phyloP scores from a whole-genome alignment of 179 eudicot species.

The Kewa caespitosa region DNA sequence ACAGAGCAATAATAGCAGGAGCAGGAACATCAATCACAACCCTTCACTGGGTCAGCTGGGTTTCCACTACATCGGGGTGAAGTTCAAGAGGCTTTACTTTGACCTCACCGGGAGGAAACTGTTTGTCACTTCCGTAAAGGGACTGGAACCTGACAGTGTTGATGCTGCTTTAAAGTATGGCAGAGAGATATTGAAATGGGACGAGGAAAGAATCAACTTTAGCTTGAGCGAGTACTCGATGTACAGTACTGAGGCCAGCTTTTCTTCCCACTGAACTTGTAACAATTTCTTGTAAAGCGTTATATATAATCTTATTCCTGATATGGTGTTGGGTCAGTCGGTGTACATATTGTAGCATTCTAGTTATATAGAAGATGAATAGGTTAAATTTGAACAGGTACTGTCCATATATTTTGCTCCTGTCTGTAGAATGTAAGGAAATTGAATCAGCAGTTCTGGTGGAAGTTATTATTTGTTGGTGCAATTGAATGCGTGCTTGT shows the following conservation, averaged over 20 bases:
- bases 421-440: background rate
- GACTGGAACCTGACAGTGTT: constrained; percentile 74
- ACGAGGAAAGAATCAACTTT: constrained; percentile 68
- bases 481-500: too few species aligned
- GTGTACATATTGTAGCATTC: constrained; percentile 28
- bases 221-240: constrained; percentile 64
- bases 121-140: constrained; percentile 71
- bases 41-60: constrained; percentile 83
- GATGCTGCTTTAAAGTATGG: constrained; percentile 76
- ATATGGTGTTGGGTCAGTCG: constrained; percentile 20
- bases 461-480: too few species aligned
- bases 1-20: constrained; percentile 47
- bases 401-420: constrained; percentile 20
- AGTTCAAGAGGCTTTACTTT: constrained; percentile 83
- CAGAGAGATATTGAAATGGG: constrained; percentile 89
- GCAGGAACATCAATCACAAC: constrained; percentile 49
- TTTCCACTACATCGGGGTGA: constrained; percentile 75
- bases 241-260: constrained; percentile 73
- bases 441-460: background rate
- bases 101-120: constrained; percentile 71
- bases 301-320: constrained; percentile 19
- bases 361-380: constrained; percentile 17
- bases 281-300: constrained; percentile 18
- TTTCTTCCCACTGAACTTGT: constrained; percentile 30
- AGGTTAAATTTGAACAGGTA: constrained; percentile 25